Percentiles rank a stretch among this genome's conserved stretches.
Conservation (phyloP, 1,139 yeast genomes). For the Candida buenavistaensis region DNA sequence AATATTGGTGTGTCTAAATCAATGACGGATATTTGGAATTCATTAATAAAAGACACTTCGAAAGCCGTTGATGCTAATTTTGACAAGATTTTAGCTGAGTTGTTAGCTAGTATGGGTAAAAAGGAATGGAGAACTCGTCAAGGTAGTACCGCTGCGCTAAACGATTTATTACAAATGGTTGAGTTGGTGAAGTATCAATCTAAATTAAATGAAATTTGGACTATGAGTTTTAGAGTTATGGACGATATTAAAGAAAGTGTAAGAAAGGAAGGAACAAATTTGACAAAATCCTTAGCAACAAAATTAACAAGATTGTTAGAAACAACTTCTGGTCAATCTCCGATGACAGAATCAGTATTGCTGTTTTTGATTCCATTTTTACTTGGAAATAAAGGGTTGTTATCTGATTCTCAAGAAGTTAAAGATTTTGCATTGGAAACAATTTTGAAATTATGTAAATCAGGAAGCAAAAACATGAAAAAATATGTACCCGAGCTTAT, state of each 20-base stretch:
- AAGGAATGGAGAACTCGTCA: slow-evolving; percentile 94
- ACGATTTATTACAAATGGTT: slow-evolving; percentile 66
- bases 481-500: slow-evolving; percentile 71
- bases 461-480: slow-evolving; percentile 57
- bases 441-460: slow-evolving; percentile 65
- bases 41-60: slow-evolving; percentile 63
- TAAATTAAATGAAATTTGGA: slow-evolving; percentile 72
- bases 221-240: slow-evolving; percentile 81
- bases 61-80: slow-evolving; percentile 56
- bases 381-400: slow-evolving; percentile 73
- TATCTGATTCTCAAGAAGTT: slow-evolving; percentile 86
- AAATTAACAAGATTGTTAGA: slow-evolving; percentile 61
- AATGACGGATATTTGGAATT: slow-evolving; percentile 88
- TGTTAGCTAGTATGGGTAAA: slow-evolving; percentile 69
- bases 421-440: slow-evolving; percentile 75
- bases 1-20: slow-evolving; percentile 70
- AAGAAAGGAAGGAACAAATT: slow-evolving; percentile 70
- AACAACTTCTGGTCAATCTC: slow-evolving; percentile 19
- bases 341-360: slow-evolving; percentile 52
- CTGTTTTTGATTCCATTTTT: slow-evolving; percentile 73
- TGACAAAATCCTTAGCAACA: slow-evolving; percentile 68
- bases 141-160: slow-evolving; percentile 76
- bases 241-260: slow-evolving; percentile 97
- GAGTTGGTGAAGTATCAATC: slow-evolving; percentile 54
- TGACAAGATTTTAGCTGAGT: slow-evolving; percentile 60